These are phyloP conservation scores for Tieghemiomyces parasiticus DNA, from an alignment of 192 early-diverging fungal species.

Conservation along the genomic window DNA sequence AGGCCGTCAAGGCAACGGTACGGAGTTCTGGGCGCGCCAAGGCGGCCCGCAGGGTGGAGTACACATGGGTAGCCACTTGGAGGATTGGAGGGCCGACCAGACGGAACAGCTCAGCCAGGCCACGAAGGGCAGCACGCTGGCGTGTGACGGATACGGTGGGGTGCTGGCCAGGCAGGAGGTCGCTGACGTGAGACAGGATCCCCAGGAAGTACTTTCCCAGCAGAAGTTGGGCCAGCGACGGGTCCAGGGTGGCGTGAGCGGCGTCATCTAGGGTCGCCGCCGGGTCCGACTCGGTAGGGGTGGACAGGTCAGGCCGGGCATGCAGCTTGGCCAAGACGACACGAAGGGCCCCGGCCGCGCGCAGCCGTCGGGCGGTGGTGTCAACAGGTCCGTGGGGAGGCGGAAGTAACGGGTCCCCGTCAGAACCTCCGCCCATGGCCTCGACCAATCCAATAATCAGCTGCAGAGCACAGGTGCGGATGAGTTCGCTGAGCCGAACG, in stretches of 20 bases:
- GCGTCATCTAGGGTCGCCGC: too few relatives aligned
- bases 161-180: not conserved
- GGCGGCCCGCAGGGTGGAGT: not conserved
- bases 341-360: conserved; percentile 3
- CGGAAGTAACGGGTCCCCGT: too few relatives aligned
- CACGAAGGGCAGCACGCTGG: not conserved
- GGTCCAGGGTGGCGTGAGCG: too few relatives aligned
- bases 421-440: not conserved
- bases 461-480: conserved; percentile 6
- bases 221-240: not conserved
- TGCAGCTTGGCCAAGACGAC: conserved; percentile 1
- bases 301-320: not conserved
- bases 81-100: conserved; percentile 4
- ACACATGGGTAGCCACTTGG: not conserved
- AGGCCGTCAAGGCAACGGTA: conserved; percentile 1
- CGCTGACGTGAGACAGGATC: conserved; percentile 3
- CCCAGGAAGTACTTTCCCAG: conserved; percentile 9
- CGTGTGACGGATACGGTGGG: too few relatives aligned
- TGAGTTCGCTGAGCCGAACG: conserved; percentile 1
- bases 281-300: too few relatives aligned
- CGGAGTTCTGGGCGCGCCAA: not conserved
- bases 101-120: conserved; percentile 2
- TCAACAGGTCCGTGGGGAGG: too few relatives aligned
- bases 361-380: not conserved
- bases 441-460: conserved; percentile 1